Percentiles rank a stretch among this genome's conserved stretches.
These are phyloP conservation scores for Mariannaea elegans DNA, from an alignment of 2,329 filamentous ascomycete genomes.

Conservation along the genomic window DNA sequence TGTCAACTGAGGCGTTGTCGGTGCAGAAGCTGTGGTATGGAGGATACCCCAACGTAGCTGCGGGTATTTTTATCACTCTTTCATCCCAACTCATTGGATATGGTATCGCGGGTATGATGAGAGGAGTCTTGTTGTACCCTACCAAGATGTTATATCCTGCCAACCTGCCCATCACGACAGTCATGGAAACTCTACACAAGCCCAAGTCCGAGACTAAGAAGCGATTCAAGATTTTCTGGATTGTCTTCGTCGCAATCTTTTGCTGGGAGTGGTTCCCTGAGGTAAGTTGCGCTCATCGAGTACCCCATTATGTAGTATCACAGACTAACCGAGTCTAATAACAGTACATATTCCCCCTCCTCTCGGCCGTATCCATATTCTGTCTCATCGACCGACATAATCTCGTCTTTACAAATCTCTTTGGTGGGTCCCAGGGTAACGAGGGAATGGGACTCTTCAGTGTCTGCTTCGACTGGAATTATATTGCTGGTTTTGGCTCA, in stretches of 20 bases:
- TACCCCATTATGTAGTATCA: too few relatives aligned
- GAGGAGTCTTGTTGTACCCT: conserved; percentile 55
- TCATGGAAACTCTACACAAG: conserved; percentile 43
- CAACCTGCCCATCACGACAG: conserved; percentile 42
- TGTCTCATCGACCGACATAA: conserved; percentile 23
- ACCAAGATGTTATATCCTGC: conserved; percentile 51
- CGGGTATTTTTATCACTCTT: conserved; percentile 54
- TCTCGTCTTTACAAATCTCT: conserved; percentile 28
- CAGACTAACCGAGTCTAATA: too few relatives aligned
- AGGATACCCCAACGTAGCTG: conserved; percentile 47
- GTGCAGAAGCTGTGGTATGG: conserved; percentile 58
- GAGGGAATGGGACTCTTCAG: conserved; percentile 27
- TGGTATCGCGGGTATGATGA: conserved; percentile 57
- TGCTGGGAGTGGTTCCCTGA: conserved; percentile 51
- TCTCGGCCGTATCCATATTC: conserved; percentile 43
- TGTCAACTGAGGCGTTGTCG: conserved; percentile 51
- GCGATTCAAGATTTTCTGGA: conserved; percentile 52
- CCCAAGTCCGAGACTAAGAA: conserved; percentile 46
- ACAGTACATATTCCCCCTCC: conserved; percentile 53
- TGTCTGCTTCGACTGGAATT: conserved; percentile 29
- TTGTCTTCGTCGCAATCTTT: conserved; percentile 50
- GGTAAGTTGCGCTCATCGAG: neutral
- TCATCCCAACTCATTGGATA: conserved; percentile 60
- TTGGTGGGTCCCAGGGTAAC: conserved; percentile 27
- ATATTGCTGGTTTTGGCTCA: conserved; percentile 34